Evolutionary conservation across 164 flowering plant species (phyloP), one percentile per base, ranked within the genome.

Genomic region (Sextonia rubra): DNA sequence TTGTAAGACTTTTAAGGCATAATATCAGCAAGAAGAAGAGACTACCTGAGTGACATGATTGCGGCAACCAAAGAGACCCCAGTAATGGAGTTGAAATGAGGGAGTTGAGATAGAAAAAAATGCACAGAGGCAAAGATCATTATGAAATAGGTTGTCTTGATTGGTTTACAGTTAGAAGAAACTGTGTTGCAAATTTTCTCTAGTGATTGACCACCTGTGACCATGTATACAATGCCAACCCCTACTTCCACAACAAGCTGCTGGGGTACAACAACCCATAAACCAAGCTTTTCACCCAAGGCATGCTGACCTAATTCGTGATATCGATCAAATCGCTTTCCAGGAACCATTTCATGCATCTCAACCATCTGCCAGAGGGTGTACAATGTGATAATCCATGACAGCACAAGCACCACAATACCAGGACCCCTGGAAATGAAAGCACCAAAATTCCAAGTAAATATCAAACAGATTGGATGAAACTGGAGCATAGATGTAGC

Each of bases 311-410:
- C 89, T n/a, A 89, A 58, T 64, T 89, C 92, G 26, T 86, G 87
- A 71, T 85, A 86, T 58, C 91, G 75, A 23, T 89, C 90, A 12
- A 88, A 83, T 58, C 91, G 72, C 78, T 84, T 85, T 14, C 92
- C 92, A 2, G 88, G 84, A 4, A 83, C 90, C 72, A 83, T 79
- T 70, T 90, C 92, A 56, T 90, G 90, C 88, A 85, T 73, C 67
- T 89, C 85, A 58, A 89, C 88, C 90, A 86, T 85, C 78, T 86
- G 88, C 88, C 88, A 71, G n/a, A 71, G 74, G 14, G 91, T 89
- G 74, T 86, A 87, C 11, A 85, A 76, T 15, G 93, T 87, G 48
- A 86, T 73, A 14, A 86, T 14, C 89, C 89, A 89, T 30, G 93
- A 85, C 8, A 87, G 0, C 0, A 63, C 48, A 11, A 71, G 68